Evolutionary conservation across 768 basidiomycete genomes (phyloP).

Genomic region (Baorangia bicolor): DNA sequence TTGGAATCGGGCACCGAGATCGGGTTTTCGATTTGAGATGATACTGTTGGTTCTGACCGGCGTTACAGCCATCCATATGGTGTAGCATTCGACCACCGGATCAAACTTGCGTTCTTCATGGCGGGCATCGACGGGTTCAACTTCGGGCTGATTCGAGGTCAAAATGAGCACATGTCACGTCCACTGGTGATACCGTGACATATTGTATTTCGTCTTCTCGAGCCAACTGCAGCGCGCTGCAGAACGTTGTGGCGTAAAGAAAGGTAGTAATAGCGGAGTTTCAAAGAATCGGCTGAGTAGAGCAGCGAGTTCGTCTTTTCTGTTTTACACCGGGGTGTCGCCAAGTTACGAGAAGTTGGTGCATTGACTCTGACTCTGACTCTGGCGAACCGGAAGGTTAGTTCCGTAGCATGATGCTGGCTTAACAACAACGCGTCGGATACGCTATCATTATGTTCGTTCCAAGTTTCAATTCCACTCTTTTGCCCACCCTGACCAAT

Average conservation of each 20-base stretch:
- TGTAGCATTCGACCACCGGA: constrained; percentile 10
- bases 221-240: too few species aligned
- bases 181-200: not conserved
- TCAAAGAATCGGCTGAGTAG: too few species aligned
- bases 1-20: not conserved
- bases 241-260: too few species aligned
- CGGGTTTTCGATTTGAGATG: not conserved
- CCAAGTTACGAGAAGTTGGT: too few species aligned
- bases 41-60: not conserved
- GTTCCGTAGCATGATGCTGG: not conserved
- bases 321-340: too few species aligned
- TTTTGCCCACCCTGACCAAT: constrained; percentile 10
- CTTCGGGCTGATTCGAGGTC: not conserved
- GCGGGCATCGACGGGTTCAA: not conserved
- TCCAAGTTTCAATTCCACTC: constrained; percentile 5
- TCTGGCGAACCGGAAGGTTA: not conserved
- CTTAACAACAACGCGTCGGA: not conserved
- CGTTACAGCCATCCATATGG: constrained; percentile 9
- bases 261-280: too few species aligned
- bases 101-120: not conserved
- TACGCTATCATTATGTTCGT: not conserved
- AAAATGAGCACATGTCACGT: too few species aligned
- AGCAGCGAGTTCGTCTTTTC: too few species aligned
- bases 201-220: too few species aligned
- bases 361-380: too few species aligned